A percentile compares a stretch with the other conserved stretches of the same genome.
phyloP scores from a whole-genome alignment of 2,329 filamentous ascomycete genomes.

The Byssothecium circinans region DNA sequence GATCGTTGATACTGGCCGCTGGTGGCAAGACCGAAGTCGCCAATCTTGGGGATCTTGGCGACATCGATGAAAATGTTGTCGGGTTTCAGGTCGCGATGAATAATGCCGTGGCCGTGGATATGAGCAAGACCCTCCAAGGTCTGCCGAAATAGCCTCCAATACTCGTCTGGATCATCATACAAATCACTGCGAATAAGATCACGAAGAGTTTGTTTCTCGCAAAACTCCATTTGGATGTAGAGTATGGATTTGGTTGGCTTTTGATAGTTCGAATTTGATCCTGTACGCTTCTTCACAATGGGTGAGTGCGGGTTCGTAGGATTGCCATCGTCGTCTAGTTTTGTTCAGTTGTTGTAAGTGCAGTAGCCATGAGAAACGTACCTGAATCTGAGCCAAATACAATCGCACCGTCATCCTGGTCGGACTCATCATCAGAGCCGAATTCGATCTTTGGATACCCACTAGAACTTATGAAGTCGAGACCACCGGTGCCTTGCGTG shows the following conservation, averaged over 20 bases:
- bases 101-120: constrained; percentile 87
- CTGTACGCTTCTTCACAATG: constrained; percentile 40
- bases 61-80: constrained; percentile 97
- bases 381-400: constrained; percentile 45
- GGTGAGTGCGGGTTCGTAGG: constrained; percentile 39
- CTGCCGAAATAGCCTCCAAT: constrained; percentile 89
- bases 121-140: constrained; percentile 87
- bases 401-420: constrained; percentile 36
- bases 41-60: constrained; percentile 88
- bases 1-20: constrained; percentile 72
- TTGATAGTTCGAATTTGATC: constrained; percentile 50
- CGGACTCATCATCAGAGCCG: constrained; percentile 60
- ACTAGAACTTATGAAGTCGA: constrained; percentile 92
- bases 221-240: constrained; percentile 99
- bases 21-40: constrained; percentile 93
- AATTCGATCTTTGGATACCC: constrained; percentile 78
- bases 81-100: constrained; percentile 93
- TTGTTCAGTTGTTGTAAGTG: constrained; percentile 9
- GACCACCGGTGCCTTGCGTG: constrained; percentile 68
- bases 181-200: constrained; percentile 81
- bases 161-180: constrained; percentile 71
- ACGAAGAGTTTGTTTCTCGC: constrained; percentile 87
- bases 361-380: constrained; percentile 10
- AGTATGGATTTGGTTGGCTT: constrained; percentile 70
- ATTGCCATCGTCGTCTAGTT: constrained; percentile 51